A percentile compares a stretch with the other conserved stretches of the same genome.
Evolutionary conservation across 2,329 filamentous ascomycete species (phyloP).

Genomic region (Pseudonectria foliicola): DNA sequence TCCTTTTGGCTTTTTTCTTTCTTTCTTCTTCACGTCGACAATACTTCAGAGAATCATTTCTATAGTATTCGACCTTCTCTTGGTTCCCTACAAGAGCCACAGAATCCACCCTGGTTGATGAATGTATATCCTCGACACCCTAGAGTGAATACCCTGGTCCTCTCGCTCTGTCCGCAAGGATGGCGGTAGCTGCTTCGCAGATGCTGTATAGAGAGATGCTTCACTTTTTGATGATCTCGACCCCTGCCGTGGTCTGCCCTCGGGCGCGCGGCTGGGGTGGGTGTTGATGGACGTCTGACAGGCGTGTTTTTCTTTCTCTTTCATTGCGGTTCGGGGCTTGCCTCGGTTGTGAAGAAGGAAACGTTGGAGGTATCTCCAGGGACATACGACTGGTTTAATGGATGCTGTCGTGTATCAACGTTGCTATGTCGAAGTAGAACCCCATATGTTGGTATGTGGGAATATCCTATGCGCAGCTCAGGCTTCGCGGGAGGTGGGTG

Average conservation of each 20-base stretch:
- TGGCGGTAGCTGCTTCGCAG: conserved; percentile 35
- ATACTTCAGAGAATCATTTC: conserved; percentile 82
- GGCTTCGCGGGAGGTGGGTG: too few relatives aligned
- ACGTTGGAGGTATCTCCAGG: too few relatives aligned
- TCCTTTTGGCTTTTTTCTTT: conserved; percentile 30
- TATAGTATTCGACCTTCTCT: conserved; percentile 92
- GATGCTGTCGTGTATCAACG: too few relatives aligned
- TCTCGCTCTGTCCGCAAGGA: conserved; percentile 55
- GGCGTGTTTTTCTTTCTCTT: conserved; percentile 47
- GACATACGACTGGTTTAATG: too few relatives aligned
- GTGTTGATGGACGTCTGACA: conserved; percentile 85
- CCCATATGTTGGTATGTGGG: too few relatives aligned
- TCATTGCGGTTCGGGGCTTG: conserved; percentile 42
- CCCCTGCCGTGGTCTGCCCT: conserved; percentile 64
- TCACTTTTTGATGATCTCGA: conserved; percentile 72
- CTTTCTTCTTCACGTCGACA: conserved; percentile 52
- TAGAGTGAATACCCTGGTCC: conserved; percentile 71
- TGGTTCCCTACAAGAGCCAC: conserved; percentile 85
- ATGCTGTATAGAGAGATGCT: conserved; percentile 69
- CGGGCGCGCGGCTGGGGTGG: conserved; percentile 70
- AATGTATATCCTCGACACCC: conserved; percentile 74
- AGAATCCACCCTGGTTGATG: conserved; percentile 94
- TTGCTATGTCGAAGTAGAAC: too few relatives aligned
- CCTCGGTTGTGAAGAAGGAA: conserved; percentile 14
- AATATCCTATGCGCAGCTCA: too few relatives aligned